phyloP scores from a whole-genome alignment of 1,284 basidiomycete genomes.

The Puccinia horiana region DNA sequence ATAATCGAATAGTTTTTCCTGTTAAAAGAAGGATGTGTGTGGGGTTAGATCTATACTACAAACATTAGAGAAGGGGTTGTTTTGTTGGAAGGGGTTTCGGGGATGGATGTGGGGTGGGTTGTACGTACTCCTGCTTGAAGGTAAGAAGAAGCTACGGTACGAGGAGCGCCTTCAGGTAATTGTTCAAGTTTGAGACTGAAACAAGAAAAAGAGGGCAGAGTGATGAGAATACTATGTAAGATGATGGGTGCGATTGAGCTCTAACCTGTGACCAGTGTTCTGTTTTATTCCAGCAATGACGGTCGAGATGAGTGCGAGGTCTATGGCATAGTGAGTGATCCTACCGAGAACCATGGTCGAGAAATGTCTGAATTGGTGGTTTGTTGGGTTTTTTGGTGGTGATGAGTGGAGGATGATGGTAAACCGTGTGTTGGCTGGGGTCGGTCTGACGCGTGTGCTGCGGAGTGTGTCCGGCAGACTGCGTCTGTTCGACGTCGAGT shows the following conservation, averaged over 20 bases:
- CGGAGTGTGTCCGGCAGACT: too few relatives aligned
- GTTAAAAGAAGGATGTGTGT: too few relatives aligned
- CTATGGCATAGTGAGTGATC: slow-evolving; percentile 42
- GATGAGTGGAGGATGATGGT: too few relatives aligned
- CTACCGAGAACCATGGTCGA: slow-evolving; percentile 33
- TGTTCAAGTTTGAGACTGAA: slow-evolving; percentile 29
- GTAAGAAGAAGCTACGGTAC: slow-evolving; percentile 24
- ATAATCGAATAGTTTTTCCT: slow-evolving; percentile 47
- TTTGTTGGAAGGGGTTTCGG: too few relatives aligned
- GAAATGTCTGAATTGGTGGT: background rate
- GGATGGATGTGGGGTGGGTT: background rate
- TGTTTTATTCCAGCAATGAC: slow-evolving; percentile 34
- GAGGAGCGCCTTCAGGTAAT: slow-evolving; percentile 38
- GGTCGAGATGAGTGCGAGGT: slow-evolving; percentile 37
- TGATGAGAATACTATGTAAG: background rate
- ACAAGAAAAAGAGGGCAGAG: background rate
- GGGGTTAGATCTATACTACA: background rate
- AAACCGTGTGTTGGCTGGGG: too few relatives aligned
- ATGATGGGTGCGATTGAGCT: background rate
- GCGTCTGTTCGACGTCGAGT: too few relatives aligned
- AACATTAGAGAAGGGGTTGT: background rate
- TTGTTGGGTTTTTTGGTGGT: background rate
- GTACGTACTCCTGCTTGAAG: slow-evolving; percentile 36
- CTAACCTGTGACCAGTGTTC: slow-evolving; percentile 37
- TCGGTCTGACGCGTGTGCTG: too few relatives aligned